A percentile compares a stretch with the other conserved stretches of the same genome.
These are phyloP conservation scores for Dryadomyces quercivorus DNA, from an alignment of 2,329 filamentous ascomycete species.

Conservation along the genomic window DNA sequence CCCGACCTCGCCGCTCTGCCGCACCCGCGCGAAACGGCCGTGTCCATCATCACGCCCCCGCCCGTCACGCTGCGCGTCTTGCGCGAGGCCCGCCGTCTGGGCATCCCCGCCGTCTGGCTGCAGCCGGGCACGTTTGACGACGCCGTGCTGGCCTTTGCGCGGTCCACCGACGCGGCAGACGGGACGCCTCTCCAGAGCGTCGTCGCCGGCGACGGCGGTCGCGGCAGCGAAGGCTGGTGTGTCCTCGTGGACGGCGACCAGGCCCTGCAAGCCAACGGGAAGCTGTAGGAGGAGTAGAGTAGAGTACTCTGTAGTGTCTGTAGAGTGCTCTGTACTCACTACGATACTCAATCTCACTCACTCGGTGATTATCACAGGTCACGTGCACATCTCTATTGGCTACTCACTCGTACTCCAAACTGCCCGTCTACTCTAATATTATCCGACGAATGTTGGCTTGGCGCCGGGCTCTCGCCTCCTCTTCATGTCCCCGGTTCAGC, in stretches of 20 bases:
- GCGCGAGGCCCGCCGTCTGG: slow-evolving; percentile 61
- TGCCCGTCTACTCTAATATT: no score
- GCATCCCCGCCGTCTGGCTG: slow-evolving; percentile 69
- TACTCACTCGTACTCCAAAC: neutral
- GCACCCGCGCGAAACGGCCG: slow-evolving; percentile 55
- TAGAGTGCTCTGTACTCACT: no score
- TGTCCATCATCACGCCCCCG: slow-evolving; percentile 84
- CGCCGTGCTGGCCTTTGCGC: slow-evolving; percentile 58
- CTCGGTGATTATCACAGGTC: no score
- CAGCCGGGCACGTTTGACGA: slow-evolving; percentile 85
- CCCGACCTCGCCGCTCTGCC: slow-evolving; percentile 53
- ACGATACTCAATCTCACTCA: no score
- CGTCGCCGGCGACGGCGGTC: slow-evolving; percentile 51
- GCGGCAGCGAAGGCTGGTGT: slow-evolving; percentile 69
- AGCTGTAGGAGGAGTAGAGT: slow-evolving; percentile 23
- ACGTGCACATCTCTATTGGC: neutral
- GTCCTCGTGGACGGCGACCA: slow-evolving; percentile 72
- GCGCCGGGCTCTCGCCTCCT: neutral
- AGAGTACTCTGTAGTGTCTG: no score
- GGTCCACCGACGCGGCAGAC: slow-evolving; percentile 30
- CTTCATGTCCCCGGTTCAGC: slow-evolving; percentile 20
- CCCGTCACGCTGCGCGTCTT: slow-evolving; percentile 61
- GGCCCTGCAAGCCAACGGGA: slow-evolving; percentile 44
- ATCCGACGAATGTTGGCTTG: no score
- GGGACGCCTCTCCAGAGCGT: slow-evolving; percentile 53